These are phyloP conservation scores for Heliosperma pusillum DNA, from an alignment of 148 eudicot species.

Conservation along the genomic window DNA sequence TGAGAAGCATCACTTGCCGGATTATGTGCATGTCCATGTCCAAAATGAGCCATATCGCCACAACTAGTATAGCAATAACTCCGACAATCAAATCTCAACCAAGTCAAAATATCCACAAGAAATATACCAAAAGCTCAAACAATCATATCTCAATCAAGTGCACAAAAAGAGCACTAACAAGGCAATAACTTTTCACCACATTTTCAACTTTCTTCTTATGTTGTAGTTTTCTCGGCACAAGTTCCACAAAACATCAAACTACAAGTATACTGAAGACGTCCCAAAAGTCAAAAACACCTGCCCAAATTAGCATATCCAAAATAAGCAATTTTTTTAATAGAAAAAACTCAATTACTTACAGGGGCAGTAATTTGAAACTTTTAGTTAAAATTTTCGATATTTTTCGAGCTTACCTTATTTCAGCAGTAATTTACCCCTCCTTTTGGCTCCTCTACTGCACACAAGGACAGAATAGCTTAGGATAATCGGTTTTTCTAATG, in stretches of 20 bases:
- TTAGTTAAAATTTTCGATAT: no score
- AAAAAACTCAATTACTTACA: neutral
- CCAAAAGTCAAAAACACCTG: slow-evolving; percentile 8
- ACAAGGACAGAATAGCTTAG: no score
- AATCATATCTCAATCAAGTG: neutral
- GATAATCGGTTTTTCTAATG: no score
- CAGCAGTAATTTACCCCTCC: no score
- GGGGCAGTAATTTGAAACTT: no score
- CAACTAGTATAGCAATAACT: neutral
- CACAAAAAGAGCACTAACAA: neutral
- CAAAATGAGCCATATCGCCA: slow-evolving; percentile 39
- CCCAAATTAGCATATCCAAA: neutral
- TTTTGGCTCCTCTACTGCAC: no score
- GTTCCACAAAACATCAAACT: no score
- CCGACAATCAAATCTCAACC: neutral
- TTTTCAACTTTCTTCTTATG: neutral
- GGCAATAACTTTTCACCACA: no score
- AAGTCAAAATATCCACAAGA: neutral
- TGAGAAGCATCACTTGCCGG: slow-evolving; percentile 25
- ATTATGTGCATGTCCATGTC: slow-evolving; percentile 24
- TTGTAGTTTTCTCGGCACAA: no score
- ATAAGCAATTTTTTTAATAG: neutral
- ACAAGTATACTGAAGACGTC: slow-evolving; percentile 1
- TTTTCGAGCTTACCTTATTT: no score
- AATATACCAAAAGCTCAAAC: neutral